Base-by-base conservation (phyloP, 2,329 filamentous ascomycete species). In the Colletotrichum graminicola region DNA sequence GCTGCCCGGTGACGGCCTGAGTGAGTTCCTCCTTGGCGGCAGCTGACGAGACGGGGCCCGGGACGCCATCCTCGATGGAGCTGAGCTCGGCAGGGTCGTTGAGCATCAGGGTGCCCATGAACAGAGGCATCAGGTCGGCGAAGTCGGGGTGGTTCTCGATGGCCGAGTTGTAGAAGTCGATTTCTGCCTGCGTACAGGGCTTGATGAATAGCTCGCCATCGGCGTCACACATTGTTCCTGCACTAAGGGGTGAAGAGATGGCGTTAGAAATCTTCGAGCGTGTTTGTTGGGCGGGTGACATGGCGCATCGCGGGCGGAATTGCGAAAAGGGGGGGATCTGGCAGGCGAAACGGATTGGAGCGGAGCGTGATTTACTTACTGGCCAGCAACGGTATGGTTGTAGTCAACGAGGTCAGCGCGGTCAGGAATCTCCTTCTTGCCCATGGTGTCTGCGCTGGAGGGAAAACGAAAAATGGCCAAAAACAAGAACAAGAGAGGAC, bases 201-300 rank as follows among this genome's bases (percentile, higher is more conserved):
- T 99, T 99, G 79, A 98, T 94, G 79, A 99, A 93, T 43, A 98
- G 86, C 74, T 92, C 90, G 79, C 96, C 96, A 64, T 93, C 90
- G 66, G 88, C 86, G 78, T 97, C 94, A 79, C 92, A 94, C 76
- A 97, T 89, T 57, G 97, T 95, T 74, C 96, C 96, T 75, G 97
- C 95, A 83, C 95, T 98, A 78, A 73, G 34, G 61, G 51, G 51
- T 57, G 18, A 73, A 55, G 21, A 66, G 36, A 66, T 59, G 11
- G 43, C 16, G 64, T 71, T 45, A 71, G 63, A 63, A 18, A 66
- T 43, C 43, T 11, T 4, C 3, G 2, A 11, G 18, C n/a, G 2
- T 14, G 11, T 16, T 2, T 43, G 11, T 18, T 21, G 4, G 21
- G 21, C 11, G 26, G n/a, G 34, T 39, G 26, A 47, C 11, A 6